phyloP scores from a whole-genome alignment of 1,284 basidiomycete species.

The Microbotryum intermedium region DNA sequence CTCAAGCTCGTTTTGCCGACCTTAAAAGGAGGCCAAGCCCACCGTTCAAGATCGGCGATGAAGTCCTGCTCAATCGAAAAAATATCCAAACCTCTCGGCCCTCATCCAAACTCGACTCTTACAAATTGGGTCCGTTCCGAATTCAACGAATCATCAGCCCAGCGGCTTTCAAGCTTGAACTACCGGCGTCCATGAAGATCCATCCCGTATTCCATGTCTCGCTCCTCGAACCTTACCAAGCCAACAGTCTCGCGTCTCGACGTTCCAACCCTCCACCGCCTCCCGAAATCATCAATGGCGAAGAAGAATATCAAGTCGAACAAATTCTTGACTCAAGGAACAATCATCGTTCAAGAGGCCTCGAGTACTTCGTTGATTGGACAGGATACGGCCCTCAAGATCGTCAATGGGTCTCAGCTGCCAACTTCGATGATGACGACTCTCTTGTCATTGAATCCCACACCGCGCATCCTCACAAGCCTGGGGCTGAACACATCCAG shows the following conservation, averaged over 20 bases:
- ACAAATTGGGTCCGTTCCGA: conserved; percentile 41
- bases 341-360: neutral
- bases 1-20: too few relatives aligned
- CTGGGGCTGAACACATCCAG: too few relatives aligned
- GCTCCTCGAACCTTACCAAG: conserved; percentile 39
- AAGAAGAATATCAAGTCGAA: conserved; percentile 30
- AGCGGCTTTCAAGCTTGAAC: conserved; percentile 32
- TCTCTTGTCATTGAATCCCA: too few relatives aligned
- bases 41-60: too few relatives aligned
- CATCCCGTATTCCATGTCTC: conserved; percentile 46
- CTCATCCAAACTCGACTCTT: conserved; percentile 42
- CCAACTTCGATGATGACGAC: too few relatives aligned
- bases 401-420: too few relatives aligned
- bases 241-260: conserved; percentile 25
- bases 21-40: too few relatives aligned
- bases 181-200: conserved; percentile 37
- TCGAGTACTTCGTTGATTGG: conserved; percentile 10
- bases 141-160: conserved; percentile 36
- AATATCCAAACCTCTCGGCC: conserved; percentile 43
- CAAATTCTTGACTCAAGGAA: conserved; percentile 32
- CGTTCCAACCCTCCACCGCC: conserved; percentile 33
- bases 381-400: neutral
- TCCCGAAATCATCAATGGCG: conserved; percentile 32
- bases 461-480: too few relatives aligned
- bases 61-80: too few relatives aligned